Conservation (phyloP, 768 basidiomycete species). For the Termitomyces sp. region DNA sequence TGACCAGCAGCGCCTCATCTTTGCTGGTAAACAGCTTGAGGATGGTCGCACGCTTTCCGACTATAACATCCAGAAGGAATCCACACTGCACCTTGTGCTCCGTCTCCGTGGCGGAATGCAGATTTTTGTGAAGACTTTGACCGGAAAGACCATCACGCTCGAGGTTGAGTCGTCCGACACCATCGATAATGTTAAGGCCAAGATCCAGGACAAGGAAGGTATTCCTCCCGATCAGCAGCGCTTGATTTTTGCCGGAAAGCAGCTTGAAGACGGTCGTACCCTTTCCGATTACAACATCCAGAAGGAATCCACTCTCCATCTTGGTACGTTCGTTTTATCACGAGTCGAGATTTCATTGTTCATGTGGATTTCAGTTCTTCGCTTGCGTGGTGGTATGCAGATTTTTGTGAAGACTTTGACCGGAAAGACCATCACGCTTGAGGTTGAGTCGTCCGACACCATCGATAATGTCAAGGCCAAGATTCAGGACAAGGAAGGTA, state of each 20-base stretch:
- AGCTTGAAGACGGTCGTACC: constrained; percentile 18
- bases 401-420: constrained; percentile 50
- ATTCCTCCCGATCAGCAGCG: constrained; percentile 19
- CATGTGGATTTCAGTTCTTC: constrained; percentile 17
- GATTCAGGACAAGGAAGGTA: constrained; percentile 21
- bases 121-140: constrained; percentile 27
- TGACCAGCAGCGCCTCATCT: constrained; percentile 9
- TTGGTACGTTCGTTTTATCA: constrained; percentile 19
- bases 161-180: constrained; percentile 20
- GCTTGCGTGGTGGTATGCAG: constrained; percentile 35
- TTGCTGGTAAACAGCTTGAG: constrained; percentile 7
- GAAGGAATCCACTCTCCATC: constrained; percentile 22
- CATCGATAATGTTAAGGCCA: constrained; percentile 20
- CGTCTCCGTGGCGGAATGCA: constrained; percentile 12
- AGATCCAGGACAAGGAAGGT: constrained; percentile 26
- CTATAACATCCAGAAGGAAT: constrained; percentile 9
- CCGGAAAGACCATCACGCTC: constrained; percentile 21
- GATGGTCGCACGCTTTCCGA: constrained; percentile 7
- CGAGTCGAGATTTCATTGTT: background rate
- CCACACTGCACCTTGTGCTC: constrained; percentile 6
- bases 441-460: constrained; percentile 20
- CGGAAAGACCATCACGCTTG: constrained; percentile 50
- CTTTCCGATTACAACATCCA: constrained; percentile 19
- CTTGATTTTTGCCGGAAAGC: constrained; percentile 18
- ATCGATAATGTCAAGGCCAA: constrained; percentile 21